These are phyloP conservation scores for Penicillium turbatum DNA, from an alignment of 495 filamentous ascomycete species.

Conservation along the genomic window DNA sequence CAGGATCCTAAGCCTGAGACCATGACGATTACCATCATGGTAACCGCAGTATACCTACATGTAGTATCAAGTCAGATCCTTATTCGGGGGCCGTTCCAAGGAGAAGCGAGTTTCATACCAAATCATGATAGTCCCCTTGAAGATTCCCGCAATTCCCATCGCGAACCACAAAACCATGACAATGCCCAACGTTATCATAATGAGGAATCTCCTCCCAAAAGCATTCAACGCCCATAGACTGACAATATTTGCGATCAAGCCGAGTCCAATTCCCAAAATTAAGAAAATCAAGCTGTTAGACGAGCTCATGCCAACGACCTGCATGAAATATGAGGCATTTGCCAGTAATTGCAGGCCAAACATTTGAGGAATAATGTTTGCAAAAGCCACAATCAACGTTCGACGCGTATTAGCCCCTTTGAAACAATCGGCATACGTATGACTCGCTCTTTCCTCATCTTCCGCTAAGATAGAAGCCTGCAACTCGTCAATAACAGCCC, in stretches of 20 bases:
- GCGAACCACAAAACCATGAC: slow-evolving; percentile 27
- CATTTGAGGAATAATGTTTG: slow-evolving; percentile 25
- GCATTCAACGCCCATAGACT: slow-evolving; percentile 27
- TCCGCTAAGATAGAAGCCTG: slow-evolving; percentile 24
- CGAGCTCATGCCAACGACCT: slow-evolving; percentile 32
- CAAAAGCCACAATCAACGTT: slow-evolving; percentile 46
- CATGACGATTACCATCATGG: slow-evolving; percentile 25
- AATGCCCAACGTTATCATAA: slow-evolving; percentile 12
- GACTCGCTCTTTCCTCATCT: slow-evolving; percentile 14
- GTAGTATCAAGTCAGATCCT: neutral
- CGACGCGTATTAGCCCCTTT: slow-evolving; percentile 39
- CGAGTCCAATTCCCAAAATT: slow-evolving; percentile 30
- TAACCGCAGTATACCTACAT: slow-evolving; percentile 34
- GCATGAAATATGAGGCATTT: slow-evolving; percentile 33
- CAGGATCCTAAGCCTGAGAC: slow-evolving; percentile 30
- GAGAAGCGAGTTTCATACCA: slow-evolving; percentile 19
- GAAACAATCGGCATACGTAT: slow-evolving; percentile 43
- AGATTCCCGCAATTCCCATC: slow-evolving; percentile 35
- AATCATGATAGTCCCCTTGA: slow-evolving; percentile 21
- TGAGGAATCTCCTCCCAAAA: slow-evolving; percentile 28
- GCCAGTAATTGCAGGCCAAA: slow-evolving; percentile 33
- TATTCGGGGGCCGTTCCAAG: too few species aligned
- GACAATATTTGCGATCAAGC: slow-evolving; percentile 28
- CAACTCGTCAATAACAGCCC: slow-evolving; percentile 16
- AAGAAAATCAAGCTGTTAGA: slow-evolving; percentile 29